These are phyloP conservation scores for Cupressus sempervirens DNA, from an alignment of 75 land plant species.

Conservation along the genomic window DNA sequence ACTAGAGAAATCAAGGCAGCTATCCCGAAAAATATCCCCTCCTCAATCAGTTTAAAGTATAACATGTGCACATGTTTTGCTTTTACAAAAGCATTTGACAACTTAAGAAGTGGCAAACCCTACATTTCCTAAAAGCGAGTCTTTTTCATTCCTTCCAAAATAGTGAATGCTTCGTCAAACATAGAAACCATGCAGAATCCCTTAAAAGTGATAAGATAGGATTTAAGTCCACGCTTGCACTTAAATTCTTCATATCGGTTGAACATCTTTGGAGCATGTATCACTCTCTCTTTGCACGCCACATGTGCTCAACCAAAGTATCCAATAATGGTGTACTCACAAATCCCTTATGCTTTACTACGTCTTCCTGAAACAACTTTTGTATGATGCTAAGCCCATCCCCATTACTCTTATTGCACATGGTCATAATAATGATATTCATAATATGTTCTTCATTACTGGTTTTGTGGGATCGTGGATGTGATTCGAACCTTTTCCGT, in stretches of 20 bases:
- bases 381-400: constrained; percentile 31
- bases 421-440: constrained; percentile 12
- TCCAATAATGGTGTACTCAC: constrained; percentile 32
- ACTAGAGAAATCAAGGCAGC: constrained; percentile 27
- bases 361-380: constrained; percentile 53
- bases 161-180: constrained; percentile 39
- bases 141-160: constrained; percentile 42
- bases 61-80: constrained; percentile 51
- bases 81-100: constrained; percentile 42
- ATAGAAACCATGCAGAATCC: constrained; percentile 30
- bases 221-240: constrained; percentile 32
- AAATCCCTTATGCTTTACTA: constrained; percentile 30
- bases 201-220: constrained; percentile 42
- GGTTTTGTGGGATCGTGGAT: too few species aligned
- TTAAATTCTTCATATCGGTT: constrained; percentile 48
- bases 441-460: too few species aligned
- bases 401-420: constrained; percentile 12
- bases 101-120: constrained; percentile 18
- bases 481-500: too few species aligned
- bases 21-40: constrained; percentile 16
- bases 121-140: neutral
- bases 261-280: constrained; percentile 47
- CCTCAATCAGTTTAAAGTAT: constrained; percentile 40
- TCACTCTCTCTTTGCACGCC: constrained; percentile 35
- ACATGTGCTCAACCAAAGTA: constrained; percentile 26